These are phyloP conservation scores for Boletus semigastroideus DNA, from an alignment of 1,284 basidiomycete genomes.

Conservation along the genomic window DNA sequence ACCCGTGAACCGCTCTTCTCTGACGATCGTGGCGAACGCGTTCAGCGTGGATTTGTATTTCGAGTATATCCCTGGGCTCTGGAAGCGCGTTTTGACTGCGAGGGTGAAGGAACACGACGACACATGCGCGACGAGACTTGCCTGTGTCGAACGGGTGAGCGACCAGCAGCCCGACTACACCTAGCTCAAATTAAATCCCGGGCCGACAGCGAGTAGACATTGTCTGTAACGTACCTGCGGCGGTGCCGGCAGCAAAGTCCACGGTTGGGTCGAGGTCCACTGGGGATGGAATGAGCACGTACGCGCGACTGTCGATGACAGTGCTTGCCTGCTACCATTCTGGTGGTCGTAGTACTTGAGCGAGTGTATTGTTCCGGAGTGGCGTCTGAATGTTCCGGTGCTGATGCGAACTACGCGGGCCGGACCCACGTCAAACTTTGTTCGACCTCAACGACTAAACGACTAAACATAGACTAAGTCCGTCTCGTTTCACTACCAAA, in stretches of 20 bases:
- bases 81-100: slow-evolving; percentile 76
- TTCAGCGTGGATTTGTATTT: slow-evolving; percentile 62
- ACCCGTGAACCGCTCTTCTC: slow-evolving; percentile 64
- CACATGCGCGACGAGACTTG: slow-evolving; percentile 26
- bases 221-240: slow-evolving; percentile 46
- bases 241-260: slow-evolving; percentile 74
- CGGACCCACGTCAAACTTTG: too few relatives aligned
- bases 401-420: too few relatives aligned
- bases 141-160: slow-evolving; percentile 78
- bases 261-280: slow-evolving; percentile 47
- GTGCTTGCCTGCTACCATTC: slow-evolving; percentile 19
- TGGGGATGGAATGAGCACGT: slow-evolving; percentile 5
- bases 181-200: slow-evolving; percentile 33
- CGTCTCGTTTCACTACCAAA: background rate
- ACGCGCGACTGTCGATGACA: too few relatives aligned
- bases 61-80: slow-evolving; percentile 54
- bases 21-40: slow-evolving; percentile 62
- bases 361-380: too few relatives aligned
- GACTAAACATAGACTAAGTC: too few relatives aligned
- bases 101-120: background rate
- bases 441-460: too few relatives aligned
- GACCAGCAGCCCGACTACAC: slow-evolving; percentile 60
- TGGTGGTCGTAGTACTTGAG: background rate
- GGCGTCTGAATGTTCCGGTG: too few relatives aligned
- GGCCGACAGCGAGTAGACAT: background rate